These are phyloP conservation scores for Leishmania lainsoni DNA, from an alignment of 208 protist genomes.

Conservation along the genomic window DNA sequence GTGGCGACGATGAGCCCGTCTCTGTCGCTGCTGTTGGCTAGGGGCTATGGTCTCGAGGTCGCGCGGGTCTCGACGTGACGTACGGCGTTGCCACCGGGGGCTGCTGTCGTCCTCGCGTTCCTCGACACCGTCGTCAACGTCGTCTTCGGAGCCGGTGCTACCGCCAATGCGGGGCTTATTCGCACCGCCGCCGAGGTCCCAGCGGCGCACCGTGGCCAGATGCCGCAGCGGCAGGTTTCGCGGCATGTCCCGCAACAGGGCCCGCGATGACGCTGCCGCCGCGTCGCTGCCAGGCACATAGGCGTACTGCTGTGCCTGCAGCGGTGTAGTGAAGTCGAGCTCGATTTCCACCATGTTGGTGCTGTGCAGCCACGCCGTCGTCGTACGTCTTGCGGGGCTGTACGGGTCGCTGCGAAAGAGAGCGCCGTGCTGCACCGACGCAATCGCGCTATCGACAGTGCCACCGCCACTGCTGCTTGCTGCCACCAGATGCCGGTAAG, in stretches of 20 bases:
- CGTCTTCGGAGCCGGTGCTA: not conserved
- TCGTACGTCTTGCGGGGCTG: not conserved
- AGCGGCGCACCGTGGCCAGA: conserved; percentile 23
- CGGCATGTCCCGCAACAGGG: conserved; percentile 48
- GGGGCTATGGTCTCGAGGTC: conserved; percentile 19
- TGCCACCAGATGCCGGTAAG: conserved; percentile 16
- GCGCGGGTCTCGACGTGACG: not conserved
- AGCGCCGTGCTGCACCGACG: not conserved
- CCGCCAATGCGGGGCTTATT: not conserved
- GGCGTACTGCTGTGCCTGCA: conserved; percentile 29
- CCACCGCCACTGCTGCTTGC: not conserved
- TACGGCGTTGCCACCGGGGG: not conserved
- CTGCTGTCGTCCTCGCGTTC: not conserved
- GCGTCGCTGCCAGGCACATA: conserved; percentile 20
- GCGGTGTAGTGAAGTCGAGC: conserved; percentile 15
- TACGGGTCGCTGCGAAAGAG: not conserved
- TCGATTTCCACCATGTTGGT: conserved; percentile 37
- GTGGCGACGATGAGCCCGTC: not conserved
- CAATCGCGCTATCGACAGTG: too few relatives aligned
- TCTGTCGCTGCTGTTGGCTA: conserved; percentile 16
- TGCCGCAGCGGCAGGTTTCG: conserved; percentile 47
- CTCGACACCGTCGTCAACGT: not conserved
- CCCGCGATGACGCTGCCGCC: conserved; percentile 4
- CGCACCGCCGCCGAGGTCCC: conserved; percentile 12
- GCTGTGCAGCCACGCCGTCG: not conserved